Percentiles rank a stretch among this genome's conserved stretches.
These are phyloP conservation scores for Fusarium sp. DNA, from an alignment of 2,329 filamentous ascomycete species.

Conservation along the genomic window DNA sequence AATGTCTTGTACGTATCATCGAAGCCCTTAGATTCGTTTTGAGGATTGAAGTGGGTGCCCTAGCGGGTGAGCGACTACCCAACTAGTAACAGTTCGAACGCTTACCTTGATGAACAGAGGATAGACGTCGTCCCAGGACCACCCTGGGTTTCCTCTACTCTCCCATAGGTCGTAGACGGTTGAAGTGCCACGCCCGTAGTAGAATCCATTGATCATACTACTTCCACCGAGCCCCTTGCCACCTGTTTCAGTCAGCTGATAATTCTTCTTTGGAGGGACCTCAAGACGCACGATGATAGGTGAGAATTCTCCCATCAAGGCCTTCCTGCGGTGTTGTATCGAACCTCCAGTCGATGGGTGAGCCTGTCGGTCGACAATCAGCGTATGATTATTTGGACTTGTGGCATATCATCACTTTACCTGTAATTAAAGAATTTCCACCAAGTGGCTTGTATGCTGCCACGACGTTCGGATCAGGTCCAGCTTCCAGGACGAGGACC, in stretches of 20 bases:
- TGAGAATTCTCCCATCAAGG: slow-evolving; percentile 13
- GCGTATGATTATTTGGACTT: accelerated
- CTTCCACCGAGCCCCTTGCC: slow-evolving; percentile 17
- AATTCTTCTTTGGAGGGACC: accelerated
- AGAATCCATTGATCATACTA: slow-evolving; percentile 24
- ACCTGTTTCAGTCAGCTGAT: neutral
- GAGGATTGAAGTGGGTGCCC: slow-evolving; percentile 22
- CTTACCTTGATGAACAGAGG: slow-evolving; percentile 14
- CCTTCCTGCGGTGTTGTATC: slow-evolving; percentile 11
- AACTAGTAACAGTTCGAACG: accelerated
- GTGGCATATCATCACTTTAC: accelerated
- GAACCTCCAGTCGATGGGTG: slow-evolving; percentile 16
- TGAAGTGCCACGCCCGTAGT: slow-evolving; percentile 21
- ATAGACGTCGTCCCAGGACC: slow-evolving; percentile 20
- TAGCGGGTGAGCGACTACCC: neutral
- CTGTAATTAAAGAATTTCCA: slow-evolving; percentile 8
- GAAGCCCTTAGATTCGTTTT: slow-evolving; percentile 6
- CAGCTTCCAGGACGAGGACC: slow-evolving; percentile 16
- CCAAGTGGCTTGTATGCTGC: slow-evolving; percentile 14
- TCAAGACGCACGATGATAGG: slow-evolving; percentile 9
- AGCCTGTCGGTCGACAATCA: neutral
- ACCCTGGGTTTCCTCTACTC: slow-evolving; percentile 12
- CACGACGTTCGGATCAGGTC: slow-evolving; percentile 15
- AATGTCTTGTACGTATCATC: slow-evolving; percentile 19
- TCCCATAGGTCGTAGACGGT: slow-evolving; percentile 27